Evolutionary conservation across 1,284 basidiomycete species (phyloP), one percentile per base, ranked within the genome.

Genomic region (Coriolopsis trogii): DNA sequence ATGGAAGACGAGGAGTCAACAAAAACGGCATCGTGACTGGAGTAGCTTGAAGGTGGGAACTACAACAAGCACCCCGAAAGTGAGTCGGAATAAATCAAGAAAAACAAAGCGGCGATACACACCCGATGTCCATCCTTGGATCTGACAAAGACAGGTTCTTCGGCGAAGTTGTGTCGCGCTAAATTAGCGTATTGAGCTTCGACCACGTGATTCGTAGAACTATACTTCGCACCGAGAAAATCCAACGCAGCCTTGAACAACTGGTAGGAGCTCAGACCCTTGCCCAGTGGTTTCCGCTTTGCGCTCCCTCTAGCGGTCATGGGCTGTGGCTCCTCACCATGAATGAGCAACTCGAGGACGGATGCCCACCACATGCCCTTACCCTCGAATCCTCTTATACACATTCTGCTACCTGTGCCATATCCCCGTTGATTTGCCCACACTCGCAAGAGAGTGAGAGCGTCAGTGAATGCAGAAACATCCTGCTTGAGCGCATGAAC

Each of bases 361-460:
- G 82, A 82, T 53, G 73, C 71, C 81, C 91, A 94, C 75, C 82
- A 91, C 36, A 78, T 72, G 0, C 88, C 89, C 36, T 75, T 79
- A 41, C 75, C 81, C 63, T 83, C 87, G 58, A 87, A 87, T 0
- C 89, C 91, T 31, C 78, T 75, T 1, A 90, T 75, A 57, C 85
- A 87, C 51, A 81, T 65, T 34, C 72, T 66, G 31, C 70, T 61
- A 4, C 83, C 80, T 43, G 74, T 74, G 2, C 82, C 78, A 58
- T 92, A 92, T 0, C 93, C 93, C 18, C 95, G 81, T 66, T 95
- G 91, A 48, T 88, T 87, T 1, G 92, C 91, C 96, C 95, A 98
- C 16, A 96, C 82, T 18, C 93, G 82, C 48, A 98, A 81, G 9
- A 98, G 75, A 1, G 88, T 77, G 16, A 93, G 72, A 6, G 92